Percentiles rank a stretch among this genome's conserved stretches.
Conservation (phyloP, 768 basidiomycete species). For the Macrolepiota albuminosa region DNA sequence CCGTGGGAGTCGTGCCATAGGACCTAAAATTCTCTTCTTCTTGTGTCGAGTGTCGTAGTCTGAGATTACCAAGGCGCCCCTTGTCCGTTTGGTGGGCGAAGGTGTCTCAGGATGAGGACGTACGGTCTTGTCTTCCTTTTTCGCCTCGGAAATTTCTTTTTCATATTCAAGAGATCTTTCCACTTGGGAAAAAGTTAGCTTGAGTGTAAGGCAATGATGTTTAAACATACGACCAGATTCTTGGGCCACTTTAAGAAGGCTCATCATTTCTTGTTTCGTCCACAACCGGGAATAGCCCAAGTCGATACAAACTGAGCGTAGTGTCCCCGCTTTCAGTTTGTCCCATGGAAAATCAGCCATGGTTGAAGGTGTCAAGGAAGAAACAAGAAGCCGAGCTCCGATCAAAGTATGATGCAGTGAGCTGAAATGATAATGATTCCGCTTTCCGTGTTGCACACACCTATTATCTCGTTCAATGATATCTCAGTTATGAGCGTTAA, state of each 20-base stretch:
- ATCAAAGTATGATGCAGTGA: neutral
- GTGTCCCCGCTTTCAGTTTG: constrained; percentile 17
- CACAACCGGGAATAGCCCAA: constrained; percentile 4
- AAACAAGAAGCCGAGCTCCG: constrained; percentile 5
- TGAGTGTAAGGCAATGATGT: neutral
- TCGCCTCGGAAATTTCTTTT: neutral
- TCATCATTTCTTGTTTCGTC: constrained; percentile 12
- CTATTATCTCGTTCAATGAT: neutral
- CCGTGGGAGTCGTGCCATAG: constrained; percentile 8
- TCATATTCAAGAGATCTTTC: constrained; percentile 9
- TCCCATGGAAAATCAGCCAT: constrained; percentile 17
- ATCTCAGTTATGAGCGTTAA: neutral
- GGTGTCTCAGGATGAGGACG: neutral
- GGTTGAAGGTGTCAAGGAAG: constrained; percentile 2
- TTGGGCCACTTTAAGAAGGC: constrained; percentile 7
- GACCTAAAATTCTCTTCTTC: constrained; percentile 13
- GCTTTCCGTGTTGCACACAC: neutral
- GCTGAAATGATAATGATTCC: neutral
- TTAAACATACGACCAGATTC: constrained; percentile 14
- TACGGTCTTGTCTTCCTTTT: constrained; percentile 4
- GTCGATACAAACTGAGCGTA: constrained; percentile 17
- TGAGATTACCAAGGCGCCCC: constrained; percentile 11
- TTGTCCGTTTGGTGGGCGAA: constrained; percentile 2
- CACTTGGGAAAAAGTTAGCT: constrained; percentile 7
- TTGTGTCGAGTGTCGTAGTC: constrained; percentile 18